Percentiles rank a stretch among this genome's conserved stretches.
Evolutionary conservation across 2,329 filamentous ascomycete species (phyloP).

Genomic region (Fusarium acutatum): DNA sequence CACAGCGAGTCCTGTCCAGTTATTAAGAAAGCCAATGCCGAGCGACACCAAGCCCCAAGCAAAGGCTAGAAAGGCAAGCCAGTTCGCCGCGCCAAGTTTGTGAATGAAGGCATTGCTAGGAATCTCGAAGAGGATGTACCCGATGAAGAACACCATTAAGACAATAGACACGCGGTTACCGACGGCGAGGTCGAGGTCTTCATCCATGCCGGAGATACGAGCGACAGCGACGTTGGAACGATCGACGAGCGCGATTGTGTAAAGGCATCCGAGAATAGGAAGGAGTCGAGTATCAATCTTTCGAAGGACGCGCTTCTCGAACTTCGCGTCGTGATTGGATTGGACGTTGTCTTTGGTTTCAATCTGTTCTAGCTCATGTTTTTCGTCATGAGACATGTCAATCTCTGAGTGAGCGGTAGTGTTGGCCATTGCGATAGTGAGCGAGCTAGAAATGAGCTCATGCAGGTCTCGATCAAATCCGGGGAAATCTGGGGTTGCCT

Average conservation of each 20-base stretch:
- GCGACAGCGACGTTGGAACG: conserved; percentile 27
- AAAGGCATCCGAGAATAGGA: conserved; percentile 22
- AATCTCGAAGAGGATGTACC: conserved; percentile 25
- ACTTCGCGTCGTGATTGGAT: background rate
- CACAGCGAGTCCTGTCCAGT: conserved; percentile 12
- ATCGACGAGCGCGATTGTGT: conserved; percentile 28
- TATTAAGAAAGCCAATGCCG: conserved; percentile 18
- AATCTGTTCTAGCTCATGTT: background rate
- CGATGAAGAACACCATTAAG: conserved; percentile 33
- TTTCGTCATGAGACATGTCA: background rate
- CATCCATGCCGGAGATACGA: conserved; percentile 27
- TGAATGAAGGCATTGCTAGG: conserved; percentile 30
- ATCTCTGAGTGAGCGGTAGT: background rate
- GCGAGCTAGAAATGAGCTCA: background rate
- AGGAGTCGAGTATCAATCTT: conserved; percentile 20
- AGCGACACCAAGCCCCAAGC: conserved; percentile 23
- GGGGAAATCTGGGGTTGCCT: background rate
- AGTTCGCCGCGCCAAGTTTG: conserved; percentile 22
- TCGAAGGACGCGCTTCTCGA: conserved; percentile 20
- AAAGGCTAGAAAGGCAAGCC: conserved; percentile 19
- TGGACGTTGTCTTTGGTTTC: background rate
- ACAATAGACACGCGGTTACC: conserved; percentile 5
- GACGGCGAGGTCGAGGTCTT: conserved; percentile 13
- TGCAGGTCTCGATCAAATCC: background rate
- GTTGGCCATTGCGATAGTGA: background rate